These are phyloP conservation scores for Coniochaeta ligniaria DNA, from an alignment of 2,329 filamentous ascomycete genomes.

Conservation along the genomic window DNA sequence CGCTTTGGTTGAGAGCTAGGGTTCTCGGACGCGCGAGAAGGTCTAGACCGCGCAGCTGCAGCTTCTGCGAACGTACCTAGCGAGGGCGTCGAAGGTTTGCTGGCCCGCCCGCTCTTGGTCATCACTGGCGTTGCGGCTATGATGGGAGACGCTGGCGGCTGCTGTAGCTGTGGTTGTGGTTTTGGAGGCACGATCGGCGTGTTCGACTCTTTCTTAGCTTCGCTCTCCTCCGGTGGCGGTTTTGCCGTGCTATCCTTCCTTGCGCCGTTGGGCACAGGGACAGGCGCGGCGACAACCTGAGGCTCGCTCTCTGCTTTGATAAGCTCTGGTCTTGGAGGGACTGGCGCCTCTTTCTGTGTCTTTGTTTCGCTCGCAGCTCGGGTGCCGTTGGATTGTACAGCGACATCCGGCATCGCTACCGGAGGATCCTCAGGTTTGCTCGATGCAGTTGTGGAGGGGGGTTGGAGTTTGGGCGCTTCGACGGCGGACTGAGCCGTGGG, in stretches of 20 bases:
- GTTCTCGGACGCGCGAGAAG: constrained; percentile 39
- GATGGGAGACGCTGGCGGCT: constrained; percentile 20
- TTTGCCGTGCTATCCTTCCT: constrained; percentile 27
- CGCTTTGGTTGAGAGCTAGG: constrained; percentile 35
- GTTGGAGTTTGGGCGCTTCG: constrained; percentile 44
- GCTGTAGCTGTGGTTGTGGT: constrained; percentile 9
- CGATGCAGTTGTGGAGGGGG: constrained; percentile 51
- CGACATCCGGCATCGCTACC: constrained; percentile 28
- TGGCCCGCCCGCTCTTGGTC: constrained; percentile 59
- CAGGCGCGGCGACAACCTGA: constrained; percentile 17
- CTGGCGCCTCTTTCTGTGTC: constrained; percentile 37
- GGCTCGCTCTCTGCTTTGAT: constrained; percentile 21
- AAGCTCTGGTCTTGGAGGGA: constrained; percentile 19
- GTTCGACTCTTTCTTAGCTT: constrained; percentile 30
- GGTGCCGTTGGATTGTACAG: constrained; percentile 18
- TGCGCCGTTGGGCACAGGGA: constrained; percentile 12
- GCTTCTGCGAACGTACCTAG: constrained; percentile 53
- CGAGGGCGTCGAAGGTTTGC: constrained; percentile 60
- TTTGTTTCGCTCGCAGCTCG: constrained; percentile 39
- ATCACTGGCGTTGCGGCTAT: constrained; percentile 23
- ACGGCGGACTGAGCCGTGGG: constrained; percentile 59
- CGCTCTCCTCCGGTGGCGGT: constrained; percentile 34
- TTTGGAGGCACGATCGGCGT: constrained; percentile 29
- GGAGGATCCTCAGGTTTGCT: constrained; percentile 51
- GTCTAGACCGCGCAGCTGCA: constrained; percentile 36